Conservation (phyloP, 2,329 filamentous ascomycete genomes). For the Monosporascus sp. region DNA sequence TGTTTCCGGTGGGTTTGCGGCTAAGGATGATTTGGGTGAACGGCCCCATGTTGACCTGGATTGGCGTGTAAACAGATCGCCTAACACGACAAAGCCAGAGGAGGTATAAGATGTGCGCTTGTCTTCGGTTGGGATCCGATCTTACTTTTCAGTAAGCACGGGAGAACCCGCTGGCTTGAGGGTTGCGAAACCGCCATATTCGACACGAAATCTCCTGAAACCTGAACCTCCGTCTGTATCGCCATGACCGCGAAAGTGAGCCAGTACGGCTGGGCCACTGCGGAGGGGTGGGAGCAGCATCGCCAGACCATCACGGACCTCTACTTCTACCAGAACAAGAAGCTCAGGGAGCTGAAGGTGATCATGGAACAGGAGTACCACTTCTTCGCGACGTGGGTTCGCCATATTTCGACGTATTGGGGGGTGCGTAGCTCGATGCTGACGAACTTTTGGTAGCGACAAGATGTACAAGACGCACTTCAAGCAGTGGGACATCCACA, state of each 20-base stretch:
- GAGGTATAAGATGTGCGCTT: neutral
- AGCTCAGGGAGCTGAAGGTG: neutral
- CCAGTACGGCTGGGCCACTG: neutral
- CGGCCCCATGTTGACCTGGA: no score
- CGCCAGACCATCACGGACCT: neutral
- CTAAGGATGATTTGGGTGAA: no score
- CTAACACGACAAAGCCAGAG: no score
- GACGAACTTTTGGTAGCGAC: neutral
- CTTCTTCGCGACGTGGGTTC: slow-evolving; percentile 1
- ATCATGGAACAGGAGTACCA: slow-evolving; percentile 2
- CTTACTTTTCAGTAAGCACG: neutral
- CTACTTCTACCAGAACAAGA: slow-evolving; percentile 2
- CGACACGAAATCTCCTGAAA: no score
- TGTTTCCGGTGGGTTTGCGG: no score
- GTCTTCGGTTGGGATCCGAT: neutral
- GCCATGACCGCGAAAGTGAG: neutral
- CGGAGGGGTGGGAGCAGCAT: neutral
- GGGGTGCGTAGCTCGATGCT: no score
- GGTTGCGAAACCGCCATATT: neutral
- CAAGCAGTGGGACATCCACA: slow-evolving; percentile 1
- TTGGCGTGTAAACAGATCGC: no score
- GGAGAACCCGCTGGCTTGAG: neutral
- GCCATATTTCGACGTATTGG: no score
- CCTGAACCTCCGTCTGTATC: no score
- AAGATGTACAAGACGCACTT: slow-evolving; percentile 1